Evolutionary conservation across 2,329 filamentous ascomycete genomes (phyloP).

Genomic region (Chrysoporthe puriensis): DNA sequence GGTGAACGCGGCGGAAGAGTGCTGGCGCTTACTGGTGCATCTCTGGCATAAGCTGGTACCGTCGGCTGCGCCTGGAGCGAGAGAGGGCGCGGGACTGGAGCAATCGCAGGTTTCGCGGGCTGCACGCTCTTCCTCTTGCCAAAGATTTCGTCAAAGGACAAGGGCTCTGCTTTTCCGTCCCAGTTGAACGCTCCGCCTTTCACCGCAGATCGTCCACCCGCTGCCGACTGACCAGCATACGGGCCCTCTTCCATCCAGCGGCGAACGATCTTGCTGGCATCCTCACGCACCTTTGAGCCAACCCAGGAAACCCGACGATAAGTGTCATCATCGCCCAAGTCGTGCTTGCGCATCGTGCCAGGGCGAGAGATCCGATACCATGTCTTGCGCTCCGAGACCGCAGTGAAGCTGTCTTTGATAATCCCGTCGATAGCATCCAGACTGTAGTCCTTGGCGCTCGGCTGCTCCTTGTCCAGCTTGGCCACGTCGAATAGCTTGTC

Average conservation of each 20-base stretch:
- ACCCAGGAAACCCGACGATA: constrained; percentile 64
- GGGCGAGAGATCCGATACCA: constrained; percentile 69
- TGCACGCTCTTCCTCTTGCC: constrained; percentile 39
- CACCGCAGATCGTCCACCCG: constrained; percentile 45
- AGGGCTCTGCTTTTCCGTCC: constrained; percentile 56
- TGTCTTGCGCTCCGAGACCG: constrained; percentile 61
- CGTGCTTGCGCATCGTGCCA: constrained; percentile 61
- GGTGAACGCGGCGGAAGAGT: constrained; percentile 25
- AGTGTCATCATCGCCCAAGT: constrained; percentile 60
- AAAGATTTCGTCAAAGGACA: constrained; percentile 53
- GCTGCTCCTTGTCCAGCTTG: constrained; percentile 35
- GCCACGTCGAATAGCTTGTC: constrained; percentile 43
- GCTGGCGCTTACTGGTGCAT: constrained; percentile 15
- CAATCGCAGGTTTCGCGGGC: constrained; percentile 35
- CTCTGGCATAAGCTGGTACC: constrained; percentile 19
- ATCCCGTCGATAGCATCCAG: constrained; percentile 49
- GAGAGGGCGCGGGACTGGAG: constrained; percentile 29
- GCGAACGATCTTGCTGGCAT: constrained; percentile 61
- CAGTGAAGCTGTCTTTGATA: constrained; percentile 56
- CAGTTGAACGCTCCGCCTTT: constrained; percentile 62
- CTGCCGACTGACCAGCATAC: constrained; percentile 49
- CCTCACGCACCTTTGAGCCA: constrained; percentile 55
- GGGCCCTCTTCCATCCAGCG: constrained; percentile 70
- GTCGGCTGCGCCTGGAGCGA: constrained; percentile 12
- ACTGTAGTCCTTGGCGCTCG: constrained; percentile 26